Percentiles rank a stretch among this genome's conserved stretches.
Evolutionary conservation across 805 yeast genomes (phyloP).

Genomic region (Saccharomyces jurei): DNA sequence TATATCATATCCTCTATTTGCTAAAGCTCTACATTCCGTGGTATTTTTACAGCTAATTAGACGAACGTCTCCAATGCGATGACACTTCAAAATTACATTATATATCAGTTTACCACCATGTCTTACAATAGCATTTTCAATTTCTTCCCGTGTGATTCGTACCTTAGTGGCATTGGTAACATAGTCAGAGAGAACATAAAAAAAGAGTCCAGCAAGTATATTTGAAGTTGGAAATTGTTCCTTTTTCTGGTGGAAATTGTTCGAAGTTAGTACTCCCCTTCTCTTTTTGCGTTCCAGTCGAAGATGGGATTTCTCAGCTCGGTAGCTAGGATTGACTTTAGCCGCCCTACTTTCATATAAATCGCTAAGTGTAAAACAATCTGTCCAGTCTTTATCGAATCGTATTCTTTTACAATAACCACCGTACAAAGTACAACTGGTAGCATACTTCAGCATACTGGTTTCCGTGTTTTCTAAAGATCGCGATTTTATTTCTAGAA

Average conservation of each 20-base stretch:
- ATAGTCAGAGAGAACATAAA: conserved; percentile 50
- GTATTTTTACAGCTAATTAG: conserved; percentile 36
- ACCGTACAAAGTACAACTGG: conserved; percentile 65
- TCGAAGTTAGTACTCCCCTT: background rate
- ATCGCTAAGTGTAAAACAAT: conserved; percentile 49
- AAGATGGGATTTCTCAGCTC: background rate
- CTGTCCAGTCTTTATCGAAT: conserved; percentile 55
- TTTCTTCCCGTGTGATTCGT: conserved; percentile 29
- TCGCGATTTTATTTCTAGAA: conserved; percentile 76
- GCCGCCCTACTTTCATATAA: conserved; percentile 19
- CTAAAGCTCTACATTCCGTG: conserved; percentile 32
- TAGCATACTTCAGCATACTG: conserved; percentile 41
- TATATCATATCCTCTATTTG: conserved; percentile 48
- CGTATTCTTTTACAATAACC: conserved; percentile 65
- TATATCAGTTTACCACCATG: conserved; percentile 45
- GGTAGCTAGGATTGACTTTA: background rate
- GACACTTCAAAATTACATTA: conserved; percentile 24
- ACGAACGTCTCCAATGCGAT: conserved; percentile 13
- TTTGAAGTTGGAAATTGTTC: conserved; percentile 14
- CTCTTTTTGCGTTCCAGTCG: background rate
- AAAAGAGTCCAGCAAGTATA: conserved; percentile 40
- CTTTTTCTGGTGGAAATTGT: background rate
- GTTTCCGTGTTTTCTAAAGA: conserved; percentile 47
- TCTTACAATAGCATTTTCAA: conserved; percentile 34
- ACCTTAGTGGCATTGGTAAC: conserved; percentile 10